Percentiles rank a stretch among this genome's conserved stretches.
Conservation (phyloP, 371 early-diverging fungal species). For the Rhizopus arrhizus region DNA sequence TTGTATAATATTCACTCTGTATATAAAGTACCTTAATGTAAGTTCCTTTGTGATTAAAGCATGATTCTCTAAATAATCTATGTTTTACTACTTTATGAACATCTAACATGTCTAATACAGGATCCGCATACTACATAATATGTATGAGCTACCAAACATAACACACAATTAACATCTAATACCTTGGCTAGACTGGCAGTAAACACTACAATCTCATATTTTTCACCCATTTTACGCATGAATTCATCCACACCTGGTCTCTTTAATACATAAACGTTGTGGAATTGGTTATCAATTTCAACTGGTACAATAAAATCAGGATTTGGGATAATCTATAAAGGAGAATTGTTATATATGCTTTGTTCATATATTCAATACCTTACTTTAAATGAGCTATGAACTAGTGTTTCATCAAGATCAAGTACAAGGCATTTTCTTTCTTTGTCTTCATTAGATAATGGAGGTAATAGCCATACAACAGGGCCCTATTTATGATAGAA, state of each 20-base stretch:
- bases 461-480: conserved; percentile 42
- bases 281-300: conserved; percentile 87
- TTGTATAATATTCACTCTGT: background rate
- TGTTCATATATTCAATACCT: background rate
- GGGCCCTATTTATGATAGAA: conserved; percentile 23
- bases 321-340: conserved; percentile 64
- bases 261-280: conserved; percentile 94
- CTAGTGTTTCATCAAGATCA: conserved; percentile 70
- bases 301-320: conserved; percentile 90
- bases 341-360: conserved; percentile 1
- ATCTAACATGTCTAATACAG: conserved; percentile 94
- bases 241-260: conserved; percentile 95
- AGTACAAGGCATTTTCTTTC: conserved; percentile 61
- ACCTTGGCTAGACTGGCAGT: conserved; percentile 95
- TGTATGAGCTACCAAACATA: too few relatives aligned
- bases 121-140: conserved; percentile 87
- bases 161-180: conserved; percentile 6
- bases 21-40: conserved; percentile 85
- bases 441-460: conserved; percentile 41
- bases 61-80: conserved; percentile 94
- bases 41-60: conserved; percentile 91
- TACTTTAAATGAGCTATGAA: conserved; percentile 67
- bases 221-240: conserved; percentile 81
- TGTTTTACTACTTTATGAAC: conserved; percentile 81
- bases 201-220: conserved; percentile 94